A percentile compares a stretch with the other conserved stretches of the same genome.
Conservation (phyloP, 345 rosid species). For the Citropsis articulata region DNA sequence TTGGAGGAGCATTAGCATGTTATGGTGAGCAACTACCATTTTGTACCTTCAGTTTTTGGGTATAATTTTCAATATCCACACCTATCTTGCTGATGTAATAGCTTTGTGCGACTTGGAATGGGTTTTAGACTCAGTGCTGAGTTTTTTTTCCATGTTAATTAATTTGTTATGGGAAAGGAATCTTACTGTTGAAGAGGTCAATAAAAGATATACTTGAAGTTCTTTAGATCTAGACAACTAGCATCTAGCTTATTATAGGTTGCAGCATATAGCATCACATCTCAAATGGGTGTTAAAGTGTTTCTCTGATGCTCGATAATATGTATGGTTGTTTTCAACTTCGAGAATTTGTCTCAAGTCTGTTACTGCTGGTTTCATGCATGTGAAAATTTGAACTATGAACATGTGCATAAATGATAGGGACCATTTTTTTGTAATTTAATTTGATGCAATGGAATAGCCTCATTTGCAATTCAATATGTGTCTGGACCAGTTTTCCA, state of each 20-base stretch:
- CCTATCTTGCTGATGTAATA: not conserved
- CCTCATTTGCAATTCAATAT: not conserved
- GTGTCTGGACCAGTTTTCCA: not conserved
- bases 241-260: not conserved
- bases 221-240: not conserved
- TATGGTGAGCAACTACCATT: conserved; percentile 45
- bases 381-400: not conserved
- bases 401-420: not conserved
- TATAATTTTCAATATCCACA: not conserved
- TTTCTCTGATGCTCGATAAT: not conserved
- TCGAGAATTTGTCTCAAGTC: not conserved
- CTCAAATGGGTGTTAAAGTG: too few relatives aligned
- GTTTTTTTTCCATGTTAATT: not conserved
- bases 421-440: not conserved
- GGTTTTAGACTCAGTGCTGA: not conserved
- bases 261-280: not conserved
- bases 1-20: conserved; percentile 59
- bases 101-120: not conserved
- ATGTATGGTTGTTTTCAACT: not conserved
- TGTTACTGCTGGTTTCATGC: not conserved
- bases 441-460: not conserved
- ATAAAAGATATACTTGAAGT: not conserved
- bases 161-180: not conserved
- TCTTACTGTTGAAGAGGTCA: not conserved
- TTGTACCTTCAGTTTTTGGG: not conserved